Base-by-base conservation (phyloP, 1,284 basidiomycete species). In the Ustilago cynodontis region DNA sequence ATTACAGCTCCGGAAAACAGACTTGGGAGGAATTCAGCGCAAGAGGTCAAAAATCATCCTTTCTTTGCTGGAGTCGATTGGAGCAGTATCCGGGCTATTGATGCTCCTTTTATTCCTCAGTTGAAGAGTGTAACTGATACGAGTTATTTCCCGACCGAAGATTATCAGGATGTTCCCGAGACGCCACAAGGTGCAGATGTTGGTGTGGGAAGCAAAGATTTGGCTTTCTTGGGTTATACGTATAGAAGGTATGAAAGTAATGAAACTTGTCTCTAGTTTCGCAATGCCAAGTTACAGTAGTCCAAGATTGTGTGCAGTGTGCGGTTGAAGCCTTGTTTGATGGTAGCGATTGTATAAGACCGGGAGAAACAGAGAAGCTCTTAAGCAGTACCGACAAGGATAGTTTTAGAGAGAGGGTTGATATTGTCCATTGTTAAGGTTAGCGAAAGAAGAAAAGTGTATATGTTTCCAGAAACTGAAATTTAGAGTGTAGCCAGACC, bases 11-110 rank as follows among this genome's bases (percentile, higher is more conserved):
- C 93, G 3, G 92, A 94, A 71, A 87, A 90, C 55, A 90, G 96
- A 66, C 86, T 97, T 41, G 87, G 87, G 1, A 73, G 83, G 54
- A 91, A 88, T 59, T 81, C 79, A 39, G 92, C 93, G 47, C 92
- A 93, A 45, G 93, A 97, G 87, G 92, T 98, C 88, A 98, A 96
- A 87, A 89, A 90, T 11, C 96, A 99, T 87, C 91, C 94, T 2
- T 98, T 98, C 71, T 98, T 98, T 88, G 94, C 92, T 80, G 96
- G 96, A 39, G 96, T 96, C 24, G 95, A 97, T 87, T 99, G 95
- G 95, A 88, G 89, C 31, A 90, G 91, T 3, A 92, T 99, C 84
- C 91, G 95, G 39, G 90, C 93, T 74, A 98, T 98, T 73, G 94
- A 96, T 79, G 94, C 95, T 28, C 96, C 96, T 0, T 98, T 98